Evolutionary conservation across 306 rosid genomes (phyloP).

Genomic region (Cucurbita maxima): DNA sequence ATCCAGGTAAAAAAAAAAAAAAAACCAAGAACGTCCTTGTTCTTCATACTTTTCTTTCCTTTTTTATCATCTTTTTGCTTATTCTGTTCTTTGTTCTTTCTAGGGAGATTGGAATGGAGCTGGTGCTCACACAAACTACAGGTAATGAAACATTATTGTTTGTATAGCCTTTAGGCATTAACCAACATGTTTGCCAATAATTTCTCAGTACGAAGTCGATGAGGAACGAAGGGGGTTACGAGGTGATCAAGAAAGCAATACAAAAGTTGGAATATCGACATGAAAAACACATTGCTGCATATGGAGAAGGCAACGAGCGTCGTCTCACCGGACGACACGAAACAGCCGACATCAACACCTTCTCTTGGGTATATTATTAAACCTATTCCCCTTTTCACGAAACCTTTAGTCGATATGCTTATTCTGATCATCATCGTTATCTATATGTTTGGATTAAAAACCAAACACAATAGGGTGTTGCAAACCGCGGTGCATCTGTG

Average conservation of each 20-base stretch:
- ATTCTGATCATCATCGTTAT: neutral
- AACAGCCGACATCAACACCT: conserved; percentile 70
- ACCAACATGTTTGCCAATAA: neutral
- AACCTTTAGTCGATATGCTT: neutral
- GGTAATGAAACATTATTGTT: conserved; percentile 21
- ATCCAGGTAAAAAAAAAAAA: conserved; percentile 30
- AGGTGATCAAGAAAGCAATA: conserved; percentile 66
- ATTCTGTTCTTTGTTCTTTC: neutral
- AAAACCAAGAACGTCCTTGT: neutral
- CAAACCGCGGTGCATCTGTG: conserved; percentile 89
- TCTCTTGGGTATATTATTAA: conserved; percentile 54
- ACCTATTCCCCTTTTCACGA: neutral
- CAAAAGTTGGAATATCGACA: conserved; percentile 60
- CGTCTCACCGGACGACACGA: conserved; percentile 85
- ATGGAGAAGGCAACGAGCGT: conserved; percentile 94
- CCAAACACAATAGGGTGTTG: conserved; percentile 52
- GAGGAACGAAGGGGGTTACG: conserved; percentile 72
- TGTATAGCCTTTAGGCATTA: neutral
- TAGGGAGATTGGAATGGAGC: conserved; percentile 99
- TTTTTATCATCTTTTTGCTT: neutral
- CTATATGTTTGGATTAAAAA: neutral
- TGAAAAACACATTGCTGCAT: conserved; percentile 75
- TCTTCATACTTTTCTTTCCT: neutral
- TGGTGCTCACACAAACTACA: conserved; percentile 95
- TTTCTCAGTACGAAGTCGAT: conserved; percentile 61